These are phyloP conservation scores for Xanthoconium separans DNA, from an alignment of 1,284 basidiomycete species.

Conservation along the genomic window DNA sequence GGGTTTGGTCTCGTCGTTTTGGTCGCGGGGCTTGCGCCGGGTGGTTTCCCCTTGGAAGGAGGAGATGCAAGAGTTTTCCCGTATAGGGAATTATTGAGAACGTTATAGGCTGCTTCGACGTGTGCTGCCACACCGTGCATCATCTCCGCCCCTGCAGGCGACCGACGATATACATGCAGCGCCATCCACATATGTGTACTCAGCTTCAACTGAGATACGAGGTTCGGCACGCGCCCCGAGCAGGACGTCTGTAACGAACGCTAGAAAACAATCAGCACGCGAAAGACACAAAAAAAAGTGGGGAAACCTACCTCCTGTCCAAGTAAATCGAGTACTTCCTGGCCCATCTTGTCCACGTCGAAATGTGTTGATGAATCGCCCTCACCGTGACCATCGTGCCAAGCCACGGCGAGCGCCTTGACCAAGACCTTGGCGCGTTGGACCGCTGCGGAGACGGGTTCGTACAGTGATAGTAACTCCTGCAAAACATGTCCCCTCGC, in stretches of 20 bases:
- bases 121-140: constrained; percentile 43
- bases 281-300: neutral
- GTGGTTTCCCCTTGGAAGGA: constrained; percentile 25
- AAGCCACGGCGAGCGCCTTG: constrained; percentile 50
- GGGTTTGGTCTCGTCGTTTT: constrained; percentile 4
- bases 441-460: constrained; percentile 46
- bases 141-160: constrained; percentile 34
- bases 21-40: neutral
- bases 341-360: constrained; percentile 36
- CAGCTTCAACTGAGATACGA: constrained; percentile 48
- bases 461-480: constrained; percentile 53
- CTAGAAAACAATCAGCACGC: neutral
- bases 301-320: constrained; percentile 38
- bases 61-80: constrained; percentile 1
- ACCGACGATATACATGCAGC: constrained; percentile 57
- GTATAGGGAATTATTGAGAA: constrained; percentile 42
- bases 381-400: constrained; percentile 38
- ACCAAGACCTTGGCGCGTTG: constrained; percentile 53
- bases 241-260: constrained; percentile 37
- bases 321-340: constrained; percentile 44
- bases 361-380: constrained; percentile 23
- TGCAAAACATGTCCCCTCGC: constrained; percentile 43
- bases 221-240: constrained; percentile 41
- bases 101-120: constrained; percentile 48
- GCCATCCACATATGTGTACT: constrained; percentile 62